Evolutionary conservation across 2,329 filamentous ascomycete species (phyloP), one percentile per base, ranked within the genome.

Genomic region (Leptographium flavum): DNA sequence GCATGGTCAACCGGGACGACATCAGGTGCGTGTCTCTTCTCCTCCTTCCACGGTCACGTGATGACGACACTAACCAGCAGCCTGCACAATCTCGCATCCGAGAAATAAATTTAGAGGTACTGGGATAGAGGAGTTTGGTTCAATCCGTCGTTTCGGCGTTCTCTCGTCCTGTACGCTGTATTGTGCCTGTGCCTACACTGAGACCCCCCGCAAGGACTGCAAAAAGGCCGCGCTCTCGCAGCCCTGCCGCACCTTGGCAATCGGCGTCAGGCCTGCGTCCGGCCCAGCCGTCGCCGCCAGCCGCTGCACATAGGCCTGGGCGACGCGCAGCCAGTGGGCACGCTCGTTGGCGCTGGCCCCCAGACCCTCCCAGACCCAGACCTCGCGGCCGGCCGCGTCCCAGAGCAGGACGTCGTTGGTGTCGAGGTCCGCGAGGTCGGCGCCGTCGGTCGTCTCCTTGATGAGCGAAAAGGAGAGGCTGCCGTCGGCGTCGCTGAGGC

Each of bases 301-400:
- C 44, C 63, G 62, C 11, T 62, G 61, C 41, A 74, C 55, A 50
- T 79, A 79, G 5, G 64, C 62, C 60, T 79, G 70, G n/a, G 73
- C 70, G 5, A 77, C 68, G 47, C 65, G 67, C 39, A 79, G 58
- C 79, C 79, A 83, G 56, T 65, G 63, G 5, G 71, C 67, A 57
- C 68, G 79, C 60, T 83, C 79, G 1, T 58, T 60, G 30, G 60
- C 60, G 56, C 77, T 82, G 9, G 79, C 76, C 1, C 64, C 63
- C 2, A 61, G 59, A 1, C 79, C 79, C 54, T 80, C 69, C 79
- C 79, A 83, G 2, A 83, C 74, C 77, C 78, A 83, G 30, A 83
- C 63, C 8, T 62, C 62, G 42, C 58, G 68, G 7, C 76, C 76
- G 1, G 64, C 66, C 51, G 79, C 75, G 48, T 74, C 70, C 19